phyloP scores from a whole-genome alignment of 2,329 filamentous ascomycete species.

The Camptophora hylomeconis region DNA sequence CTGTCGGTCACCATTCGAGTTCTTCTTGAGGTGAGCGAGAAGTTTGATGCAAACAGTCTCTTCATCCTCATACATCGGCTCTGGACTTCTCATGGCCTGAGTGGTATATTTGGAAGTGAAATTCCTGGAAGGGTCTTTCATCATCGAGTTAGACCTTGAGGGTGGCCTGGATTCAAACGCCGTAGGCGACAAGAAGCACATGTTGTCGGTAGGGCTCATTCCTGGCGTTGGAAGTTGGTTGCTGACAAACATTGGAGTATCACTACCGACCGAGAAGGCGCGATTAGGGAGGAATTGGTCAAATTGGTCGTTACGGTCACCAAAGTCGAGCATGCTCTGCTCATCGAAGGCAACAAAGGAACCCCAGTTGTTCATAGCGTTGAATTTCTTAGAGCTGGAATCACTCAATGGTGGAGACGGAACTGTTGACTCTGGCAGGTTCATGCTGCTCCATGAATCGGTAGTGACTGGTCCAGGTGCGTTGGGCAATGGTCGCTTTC shows the following conservation, averaged over 20 bases:
- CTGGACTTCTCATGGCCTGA: neutral
- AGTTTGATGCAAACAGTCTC: constrained; percentile 17
- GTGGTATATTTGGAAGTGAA: too few species aligned
- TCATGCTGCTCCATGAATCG: constrained; percentile 1
- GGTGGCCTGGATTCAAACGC: constrained; percentile 1
- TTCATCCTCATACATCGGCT: constrained; percentile 10
- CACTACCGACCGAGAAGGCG: neutral
- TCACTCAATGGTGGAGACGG: neutral
- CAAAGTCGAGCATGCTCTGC: constrained; percentile 9
- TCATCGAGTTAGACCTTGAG: constrained; percentile 4
- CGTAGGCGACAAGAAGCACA: neutral
- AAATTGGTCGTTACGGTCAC: constrained; percentile 7
- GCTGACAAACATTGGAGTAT: neutral
- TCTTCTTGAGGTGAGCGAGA: constrained; percentile 15
- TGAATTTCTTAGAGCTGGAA: constrained; percentile 7
- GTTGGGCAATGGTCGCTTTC: constrained; percentile 15
- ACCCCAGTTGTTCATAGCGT: constrained; percentile 9
- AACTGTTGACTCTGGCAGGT: neutral
- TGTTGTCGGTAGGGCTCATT: constrained; percentile 4
- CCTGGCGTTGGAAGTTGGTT: neutral
- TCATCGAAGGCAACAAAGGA: constrained; percentile 10
- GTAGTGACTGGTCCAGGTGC: too few species aligned
- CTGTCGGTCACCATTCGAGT: constrained; percentile 7
- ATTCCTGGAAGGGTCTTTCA: too few species aligned
- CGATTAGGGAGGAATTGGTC: constrained; percentile 4